These are phyloP conservation scores for Cocos nucifera DNA, from an alignment of 176 grass and related monocot genomes.

Conservation along the genomic window DNA sequence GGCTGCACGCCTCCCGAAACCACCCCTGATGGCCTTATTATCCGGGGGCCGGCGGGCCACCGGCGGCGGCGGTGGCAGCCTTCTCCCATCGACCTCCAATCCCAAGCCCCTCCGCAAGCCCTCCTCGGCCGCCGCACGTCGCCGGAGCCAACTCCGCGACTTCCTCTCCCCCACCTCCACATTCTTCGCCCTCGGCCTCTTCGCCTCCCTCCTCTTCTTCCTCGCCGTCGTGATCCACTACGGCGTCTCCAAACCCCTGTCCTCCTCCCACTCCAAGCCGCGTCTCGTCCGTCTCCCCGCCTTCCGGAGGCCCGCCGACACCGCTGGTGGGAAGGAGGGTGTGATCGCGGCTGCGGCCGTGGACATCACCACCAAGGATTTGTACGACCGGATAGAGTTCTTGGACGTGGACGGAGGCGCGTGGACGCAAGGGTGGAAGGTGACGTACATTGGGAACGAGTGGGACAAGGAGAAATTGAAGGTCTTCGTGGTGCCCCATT, in stretches of 20 bases:
- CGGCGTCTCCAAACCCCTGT: slow-evolving; percentile 52
- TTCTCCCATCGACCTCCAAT: slow-evolving; percentile 27
- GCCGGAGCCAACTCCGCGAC: slow-evolving; percentile 12
- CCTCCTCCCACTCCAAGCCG: slow-evolving; percentile 24
- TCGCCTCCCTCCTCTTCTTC: slow-evolving; percentile 46
- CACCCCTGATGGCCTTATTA: slow-evolving; percentile 43
- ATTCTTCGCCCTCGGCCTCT: slow-evolving; percentile 46
- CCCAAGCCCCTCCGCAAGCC: slow-evolving; percentile 24
- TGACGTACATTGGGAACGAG: slow-evolving; percentile 63
- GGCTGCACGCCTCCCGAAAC: too few relatives aligned
- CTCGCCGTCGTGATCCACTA: slow-evolving; percentile 47
- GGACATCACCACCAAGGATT: slow-evolving; percentile 80
- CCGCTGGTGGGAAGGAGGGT: slow-evolving; percentile 11
- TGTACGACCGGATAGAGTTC: slow-evolving; percentile 92
- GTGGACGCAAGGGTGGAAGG: slow-evolving; percentile 95
- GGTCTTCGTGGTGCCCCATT: slow-evolving; percentile 94
- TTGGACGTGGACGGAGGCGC: slow-evolving; percentile 70
- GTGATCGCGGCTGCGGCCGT: slow-evolving; percentile 37
- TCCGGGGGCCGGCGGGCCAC: slow-evolving; percentile 12
- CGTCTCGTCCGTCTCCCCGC: slow-evolving; percentile 49
- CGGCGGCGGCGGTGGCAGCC: slow-evolving; percentile 7
- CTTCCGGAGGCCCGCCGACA: slow-evolving; percentile 45
- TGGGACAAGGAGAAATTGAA: slow-evolving; percentile 89
- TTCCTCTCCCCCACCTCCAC: slow-evolving; percentile 28
- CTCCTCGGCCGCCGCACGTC: slow-evolving; percentile 28